Percentiles rank a stretch among this genome's conserved stretches.
These are phyloP conservation scores for Candida anutae DNA, from an alignment of 1,139 yeast species.

Conservation along the genomic window DNA sequence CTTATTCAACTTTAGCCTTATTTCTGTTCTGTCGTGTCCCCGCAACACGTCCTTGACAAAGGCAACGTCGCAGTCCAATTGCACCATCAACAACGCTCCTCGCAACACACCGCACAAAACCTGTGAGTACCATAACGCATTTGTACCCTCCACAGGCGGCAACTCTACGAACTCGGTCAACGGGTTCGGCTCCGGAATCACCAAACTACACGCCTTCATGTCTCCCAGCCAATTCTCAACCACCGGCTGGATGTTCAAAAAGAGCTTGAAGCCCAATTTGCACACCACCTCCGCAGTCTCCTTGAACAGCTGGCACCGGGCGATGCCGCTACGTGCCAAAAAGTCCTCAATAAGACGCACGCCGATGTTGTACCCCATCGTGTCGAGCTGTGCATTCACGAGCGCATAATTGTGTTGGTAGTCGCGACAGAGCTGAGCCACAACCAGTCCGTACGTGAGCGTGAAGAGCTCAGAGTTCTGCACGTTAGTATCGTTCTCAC, in stretches of 20 bases:
- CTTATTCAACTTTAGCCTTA: slow-evolving; percentile 62
- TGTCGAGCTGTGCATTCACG: slow-evolving; percentile 77
- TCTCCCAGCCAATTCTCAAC: slow-evolving; percentile 75
- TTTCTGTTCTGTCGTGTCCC: slow-evolving; percentile 79
- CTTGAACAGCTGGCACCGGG: slow-evolving; percentile 69
- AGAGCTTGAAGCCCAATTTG: slow-evolving; percentile 85
- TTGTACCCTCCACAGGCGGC: slow-evolving; percentile 55
- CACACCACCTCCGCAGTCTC: slow-evolving; percentile 86
- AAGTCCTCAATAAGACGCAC: slow-evolving; percentile 87
- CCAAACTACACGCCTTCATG: slow-evolving; percentile 63
- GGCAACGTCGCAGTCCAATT: slow-evolving; percentile 77
- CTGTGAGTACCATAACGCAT: slow-evolving; percentile 88
- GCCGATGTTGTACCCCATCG: slow-evolving; percentile 96
- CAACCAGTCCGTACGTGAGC: slow-evolving; percentile 88
- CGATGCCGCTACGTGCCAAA: slow-evolving; percentile 76
- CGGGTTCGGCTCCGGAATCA: slow-evolving; percentile 73
- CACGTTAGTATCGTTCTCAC: slow-evolving; percentile 3
- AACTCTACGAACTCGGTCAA: slow-evolving; percentile 91
- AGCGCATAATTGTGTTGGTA: slow-evolving; percentile 64
- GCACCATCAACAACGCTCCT: slow-evolving; percentile 95
- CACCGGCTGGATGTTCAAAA: slow-evolving; percentile 72
- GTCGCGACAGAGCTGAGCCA: slow-evolving; percentile 87
- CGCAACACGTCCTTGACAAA: slow-evolving; percentile 76
- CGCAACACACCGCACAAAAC: slow-evolving; percentile 81
- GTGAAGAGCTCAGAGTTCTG: slow-evolving; percentile 88